Evolutionary conservation across 106 monocot genomes (phyloP).

Genomic region (Ottelia alismoides): DNA sequence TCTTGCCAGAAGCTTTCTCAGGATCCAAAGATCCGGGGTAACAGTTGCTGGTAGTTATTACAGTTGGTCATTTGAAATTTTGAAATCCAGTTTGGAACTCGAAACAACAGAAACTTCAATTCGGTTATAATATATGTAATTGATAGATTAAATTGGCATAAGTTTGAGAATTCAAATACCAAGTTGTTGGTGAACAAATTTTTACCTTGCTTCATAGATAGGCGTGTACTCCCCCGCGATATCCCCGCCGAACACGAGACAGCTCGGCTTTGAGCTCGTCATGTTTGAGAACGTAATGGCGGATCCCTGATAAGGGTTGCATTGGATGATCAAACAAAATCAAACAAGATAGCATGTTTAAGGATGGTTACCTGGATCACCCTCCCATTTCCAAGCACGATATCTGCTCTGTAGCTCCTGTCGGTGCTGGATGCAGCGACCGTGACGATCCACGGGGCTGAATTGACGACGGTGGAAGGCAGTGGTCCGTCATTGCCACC

Average conservation of each 20-base stretch:
- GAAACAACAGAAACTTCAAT: too few relatives aligned
- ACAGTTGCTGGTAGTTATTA: conserved; percentile 43
- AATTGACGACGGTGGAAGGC: conserved; percentile 63
- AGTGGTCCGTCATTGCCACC: conserved; percentile 84
- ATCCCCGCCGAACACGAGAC: conserved; percentile 57
- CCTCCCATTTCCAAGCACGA: conserved; percentile 46
- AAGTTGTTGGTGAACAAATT: too few relatives aligned
- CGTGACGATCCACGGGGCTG: conserved; percentile 66
- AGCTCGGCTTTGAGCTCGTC: conserved; percentile 29
- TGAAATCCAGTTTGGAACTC: not conserved
- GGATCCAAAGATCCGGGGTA: conserved; percentile 76
- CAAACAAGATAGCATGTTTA: conserved; percentile 13
- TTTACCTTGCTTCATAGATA: conserved; percentile 73
- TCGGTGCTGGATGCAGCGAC: conserved; percentile 60
- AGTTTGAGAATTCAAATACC: not conserved
- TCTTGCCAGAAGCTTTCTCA: conserved; percentile 51
- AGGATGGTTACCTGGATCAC: conserved; percentile 1
- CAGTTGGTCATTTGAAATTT: too few relatives aligned
- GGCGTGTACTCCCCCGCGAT: conserved; percentile 52
- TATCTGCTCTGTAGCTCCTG: conserved; percentile 24
- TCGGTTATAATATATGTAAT: too few relatives aligned
- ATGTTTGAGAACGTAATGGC: conserved; percentile 81
- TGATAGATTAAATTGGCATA: too few relatives aligned
- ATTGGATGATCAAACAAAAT: conserved; percentile 3
- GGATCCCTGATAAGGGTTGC: conserved; percentile 45